These are phyloP conservation scores for Chrysosporium keratinophilum DNA, from an alignment of 2,329 filamentous ascomycete species.

Conservation along the genomic window DNA sequence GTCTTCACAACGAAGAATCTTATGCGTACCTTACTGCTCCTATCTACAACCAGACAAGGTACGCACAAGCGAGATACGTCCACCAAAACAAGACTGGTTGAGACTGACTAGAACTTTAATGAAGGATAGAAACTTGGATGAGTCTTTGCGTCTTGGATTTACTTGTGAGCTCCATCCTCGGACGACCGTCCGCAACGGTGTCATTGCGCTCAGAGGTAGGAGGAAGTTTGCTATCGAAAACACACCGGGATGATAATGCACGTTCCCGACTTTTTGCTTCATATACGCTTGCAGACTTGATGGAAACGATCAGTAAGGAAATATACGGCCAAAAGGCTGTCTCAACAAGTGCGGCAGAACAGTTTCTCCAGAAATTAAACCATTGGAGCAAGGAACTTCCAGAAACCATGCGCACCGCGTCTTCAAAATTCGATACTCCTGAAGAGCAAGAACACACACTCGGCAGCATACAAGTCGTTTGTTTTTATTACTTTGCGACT, in stretches of 20 bases:
- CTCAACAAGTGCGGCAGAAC: constrained; percentile 29
- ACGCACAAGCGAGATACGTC: not conserved
- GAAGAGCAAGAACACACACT: constrained; percentile 32
- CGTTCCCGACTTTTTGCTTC: constrained; percentile 32
- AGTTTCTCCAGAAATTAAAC: constrained; percentile 36
- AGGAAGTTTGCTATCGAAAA: constrained; percentile 17
- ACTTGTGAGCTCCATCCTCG: constrained; percentile 41
- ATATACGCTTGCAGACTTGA: constrained; percentile 36
- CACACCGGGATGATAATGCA: constrained; percentile 16
- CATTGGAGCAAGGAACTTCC: constrained; percentile 41
- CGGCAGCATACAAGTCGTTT: constrained; percentile 46
- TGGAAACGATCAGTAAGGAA: constrained; percentile 37
- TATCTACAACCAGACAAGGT: constrained; percentile 11
- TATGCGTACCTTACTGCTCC: constrained; percentile 16
- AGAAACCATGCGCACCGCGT: constrained; percentile 10
- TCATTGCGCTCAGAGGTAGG: constrained; percentile 24
- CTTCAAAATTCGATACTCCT: constrained; percentile 13
- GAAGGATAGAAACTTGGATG: constrained; percentile 38
- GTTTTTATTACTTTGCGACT: constrained; percentile 50
- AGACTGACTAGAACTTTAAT: not conserved
- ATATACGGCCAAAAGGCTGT: constrained; percentile 34
- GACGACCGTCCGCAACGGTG: constrained; percentile 33
- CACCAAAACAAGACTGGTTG: not conserved
- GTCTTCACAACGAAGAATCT: constrained; percentile 39
- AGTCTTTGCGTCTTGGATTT: constrained; percentile 42